Percentiles rank a stretch among this genome's conserved stretches.
These are phyloP conservation scores for Ceratopteris richardii DNA, from an alignment of 75 land plant genomes.

Conservation along the genomic window DNA sequence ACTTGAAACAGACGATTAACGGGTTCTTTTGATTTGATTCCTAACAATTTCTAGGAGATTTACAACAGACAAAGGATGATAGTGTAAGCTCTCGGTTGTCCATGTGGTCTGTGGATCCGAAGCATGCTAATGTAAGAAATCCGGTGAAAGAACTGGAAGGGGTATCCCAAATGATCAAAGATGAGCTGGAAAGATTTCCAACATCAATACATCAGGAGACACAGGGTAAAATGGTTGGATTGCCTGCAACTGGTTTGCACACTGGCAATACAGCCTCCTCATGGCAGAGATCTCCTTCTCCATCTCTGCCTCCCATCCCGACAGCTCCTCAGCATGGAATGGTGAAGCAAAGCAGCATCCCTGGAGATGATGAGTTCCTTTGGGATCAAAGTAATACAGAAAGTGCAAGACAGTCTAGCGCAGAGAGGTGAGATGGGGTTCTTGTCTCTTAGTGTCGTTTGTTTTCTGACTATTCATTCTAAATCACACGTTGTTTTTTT, in stretches of 20 bases:
- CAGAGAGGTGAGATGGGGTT: neutral
- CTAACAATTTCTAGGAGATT: neutral
- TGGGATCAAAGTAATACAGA: constrained; percentile 21
- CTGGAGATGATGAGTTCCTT: constrained; percentile 24
- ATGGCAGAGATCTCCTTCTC: constrained; percentile 23
- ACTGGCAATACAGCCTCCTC: constrained; percentile 17
- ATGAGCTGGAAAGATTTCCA: constrained; percentile 27
- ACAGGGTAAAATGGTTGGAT: constrained; percentile 2
- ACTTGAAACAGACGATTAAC: no score
- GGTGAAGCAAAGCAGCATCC: constrained; percentile 7
- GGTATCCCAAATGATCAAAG: constrained; percentile 19
- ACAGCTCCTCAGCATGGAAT: neutral
- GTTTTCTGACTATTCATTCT: no score
- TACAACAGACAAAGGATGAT: constrained; percentile 17
- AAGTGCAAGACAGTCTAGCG: neutral
- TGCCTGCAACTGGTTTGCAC: constrained; percentile 1
- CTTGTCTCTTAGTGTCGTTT: no score
- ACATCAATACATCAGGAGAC: constrained; percentile 8
- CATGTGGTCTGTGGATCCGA: constrained; percentile 22
- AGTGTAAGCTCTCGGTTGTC: neutral
- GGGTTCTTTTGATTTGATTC: no score
- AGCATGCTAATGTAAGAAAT: constrained; percentile 11
- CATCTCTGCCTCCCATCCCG: constrained; percentile 10
- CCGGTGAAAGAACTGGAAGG: constrained; percentile 30
- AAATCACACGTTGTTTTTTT: no score